These are phyloP conservation scores for Fusarium sp. DNA, from an alignment of 2,329 filamentous ascomycete genomes.

Conservation along the genomic window DNA sequence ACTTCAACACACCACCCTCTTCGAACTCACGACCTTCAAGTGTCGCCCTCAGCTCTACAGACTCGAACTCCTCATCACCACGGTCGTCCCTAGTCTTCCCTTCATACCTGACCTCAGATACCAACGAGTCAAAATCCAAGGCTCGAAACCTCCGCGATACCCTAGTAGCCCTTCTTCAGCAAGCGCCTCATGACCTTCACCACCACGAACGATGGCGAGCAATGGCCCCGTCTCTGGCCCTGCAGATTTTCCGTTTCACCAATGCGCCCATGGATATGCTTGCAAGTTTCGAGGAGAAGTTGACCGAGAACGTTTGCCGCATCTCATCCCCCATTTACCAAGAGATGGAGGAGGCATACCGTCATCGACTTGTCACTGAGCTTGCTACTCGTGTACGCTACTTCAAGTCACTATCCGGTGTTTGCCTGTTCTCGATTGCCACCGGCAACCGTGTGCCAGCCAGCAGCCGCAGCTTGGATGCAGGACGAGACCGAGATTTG, in stretches of 20 bases:
- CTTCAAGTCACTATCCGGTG: conserved; percentile 64
- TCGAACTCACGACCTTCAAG: conserved; percentile 62
- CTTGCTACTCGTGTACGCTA: conserved; percentile 64
- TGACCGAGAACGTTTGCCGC: conserved; percentile 59
- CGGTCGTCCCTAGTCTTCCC: conserved; percentile 59
- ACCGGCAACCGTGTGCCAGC: conserved; percentile 62
- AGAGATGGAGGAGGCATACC: conserved; percentile 63
- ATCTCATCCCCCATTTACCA: conserved; percentile 59
- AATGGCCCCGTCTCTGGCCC: conserved; percentile 64
- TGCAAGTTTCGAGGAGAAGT: conserved; percentile 61
- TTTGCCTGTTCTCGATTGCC: conserved; percentile 66
- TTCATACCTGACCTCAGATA: conserved; percentile 53
- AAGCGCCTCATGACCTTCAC: conserved; percentile 57
- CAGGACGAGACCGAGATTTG: conserved; percentile 48
- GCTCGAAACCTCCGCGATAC: conserved; percentile 64
- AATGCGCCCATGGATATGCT: conserved; percentile 63
- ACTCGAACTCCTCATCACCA: conserved; percentile 64
- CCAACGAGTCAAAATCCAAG: conserved; percentile 57
- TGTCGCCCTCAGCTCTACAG: conserved; percentile 62
- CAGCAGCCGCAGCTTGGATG: conserved; percentile 52
- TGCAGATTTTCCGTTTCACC: conserved; percentile 70
- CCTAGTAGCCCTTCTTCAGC: conserved; percentile 67
- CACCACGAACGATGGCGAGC: conserved; percentile 63
- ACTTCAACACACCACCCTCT: conserved; percentile 61
- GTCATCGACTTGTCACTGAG: conserved; percentile 61